Base-by-base conservation (phyloP, 129 eudicot genomes). In the Oenanthe sinensis region DNA sequence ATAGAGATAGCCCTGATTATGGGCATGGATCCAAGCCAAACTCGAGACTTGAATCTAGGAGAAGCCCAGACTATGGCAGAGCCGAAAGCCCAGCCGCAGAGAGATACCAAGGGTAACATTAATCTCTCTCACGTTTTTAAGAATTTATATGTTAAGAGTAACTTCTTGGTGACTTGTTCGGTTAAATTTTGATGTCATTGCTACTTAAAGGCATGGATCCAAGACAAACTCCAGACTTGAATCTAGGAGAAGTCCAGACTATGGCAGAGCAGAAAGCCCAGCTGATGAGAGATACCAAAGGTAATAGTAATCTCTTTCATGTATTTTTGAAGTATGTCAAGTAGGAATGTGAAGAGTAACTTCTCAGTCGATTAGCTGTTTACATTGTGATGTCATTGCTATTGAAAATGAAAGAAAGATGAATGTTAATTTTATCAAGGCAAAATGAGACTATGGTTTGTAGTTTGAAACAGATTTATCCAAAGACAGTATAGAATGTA, bases 1-100 rank as follows among this genome's bases (percentile, higher is more conserved):
- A 84, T 43, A 85, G 97, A 72, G 97, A 93, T 45, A 95, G 98
- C 79, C 98, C 98, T 40, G 98, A 93, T 78, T 93, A 93, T 78
- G 98, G 98, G 19, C 91, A 85, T 78, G 96, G 89, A 45, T 52
- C 84, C 74, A 75, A 70, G 60, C 81, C 85, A 24, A 73, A 74
- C 63, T 68, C 84, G n/a, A 81, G 81, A 71, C 24, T 75, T 22
- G 85, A 77, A 58, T 45, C 52, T 10, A 81, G 83, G 77, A 80
- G 80, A 39, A 85, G 85, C 45, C 85, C 87, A n/a, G 78, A 60
- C 52, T 46, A 74, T 46, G 77, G 50, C 42, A 46, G 77, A 74
- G 77, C 15, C 16, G 77, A 46, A 46, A 74, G 77, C 60, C 77
- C 77, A 74, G 58, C 58, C 5, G 19, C 49, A 46, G 77, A 74